phyloP scores from a whole-genome alignment of 1,284 basidiomycete genomes.

The Wallemia ichthyophaga region DNA sequence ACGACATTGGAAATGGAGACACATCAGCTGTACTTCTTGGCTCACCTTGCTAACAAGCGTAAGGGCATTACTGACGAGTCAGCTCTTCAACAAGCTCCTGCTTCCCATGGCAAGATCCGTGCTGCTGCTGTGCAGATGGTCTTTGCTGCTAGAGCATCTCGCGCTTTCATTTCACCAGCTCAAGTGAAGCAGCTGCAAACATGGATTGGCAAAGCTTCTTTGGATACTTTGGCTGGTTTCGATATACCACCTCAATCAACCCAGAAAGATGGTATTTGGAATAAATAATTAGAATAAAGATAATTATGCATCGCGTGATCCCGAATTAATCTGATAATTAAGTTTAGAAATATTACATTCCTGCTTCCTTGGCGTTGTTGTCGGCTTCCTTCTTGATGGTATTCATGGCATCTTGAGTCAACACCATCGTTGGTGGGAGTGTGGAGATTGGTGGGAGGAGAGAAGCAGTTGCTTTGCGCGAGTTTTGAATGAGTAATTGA shows the following conservation, averaged over 20 bases:
- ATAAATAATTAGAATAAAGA: not conserved
- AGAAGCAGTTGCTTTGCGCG: slow-evolving; percentile 33
- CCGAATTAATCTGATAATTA: no score
- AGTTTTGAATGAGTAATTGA: slow-evolving; percentile 43
- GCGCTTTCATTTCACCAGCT: slow-evolving; percentile 41
- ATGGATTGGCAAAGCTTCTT: slow-evolving; percentile 28
- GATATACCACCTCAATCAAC: slow-evolving; percentile 2
- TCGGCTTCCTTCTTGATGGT: not conserved
- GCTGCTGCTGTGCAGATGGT: slow-evolving; percentile 54
- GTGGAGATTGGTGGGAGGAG: slow-evolving; percentile 47
- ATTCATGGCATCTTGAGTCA: slow-evolving; percentile 1
- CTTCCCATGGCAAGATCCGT: slow-evolving; percentile 21
- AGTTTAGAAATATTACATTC: not conserved
- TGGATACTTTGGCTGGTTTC: slow-evolving; percentile 21
- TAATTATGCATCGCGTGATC: no score
- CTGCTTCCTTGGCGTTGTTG: not conserved
- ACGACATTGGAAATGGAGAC: slow-evolving; percentile 57
- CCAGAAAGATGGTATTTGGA: not conserved
- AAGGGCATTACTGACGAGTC: no score
- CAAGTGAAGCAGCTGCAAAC: slow-evolving; percentile 31
- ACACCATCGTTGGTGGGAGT: slow-evolving; percentile 39
- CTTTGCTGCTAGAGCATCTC: slow-evolving; percentile 44
- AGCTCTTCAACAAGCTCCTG: no score
- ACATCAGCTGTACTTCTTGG: slow-evolving; percentile 40
- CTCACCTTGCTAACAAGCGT: slow-evolving; percentile 15